phyloP scores from a whole-genome alignment of 148 eudicot genomes.

The Persicaria tinctoria region DNA sequence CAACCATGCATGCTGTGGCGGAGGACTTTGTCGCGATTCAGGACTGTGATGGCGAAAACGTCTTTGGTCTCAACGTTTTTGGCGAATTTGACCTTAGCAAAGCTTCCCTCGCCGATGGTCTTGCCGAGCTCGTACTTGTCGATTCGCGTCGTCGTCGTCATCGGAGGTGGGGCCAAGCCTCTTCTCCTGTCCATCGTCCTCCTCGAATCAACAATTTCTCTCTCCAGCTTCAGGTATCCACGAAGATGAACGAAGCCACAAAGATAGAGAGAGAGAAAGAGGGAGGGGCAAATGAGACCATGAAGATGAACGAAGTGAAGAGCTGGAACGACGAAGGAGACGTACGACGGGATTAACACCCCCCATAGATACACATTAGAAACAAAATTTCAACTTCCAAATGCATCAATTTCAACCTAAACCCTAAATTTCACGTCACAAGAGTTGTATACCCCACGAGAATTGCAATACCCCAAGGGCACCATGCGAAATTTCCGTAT shows the following conservation, averaged over 20 bases:
- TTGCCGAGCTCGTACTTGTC: slow-evolving; percentile 77
- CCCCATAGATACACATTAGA: too few species aligned
- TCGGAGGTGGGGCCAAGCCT: background rate
- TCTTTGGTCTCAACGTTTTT: slow-evolving; percentile 44
- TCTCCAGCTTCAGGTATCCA: background rate
- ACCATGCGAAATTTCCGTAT: too few species aligned
- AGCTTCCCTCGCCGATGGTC: slow-evolving; percentile 77
- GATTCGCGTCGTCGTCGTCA: slow-evolving; percentile 43
- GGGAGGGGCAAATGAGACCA: background rate
- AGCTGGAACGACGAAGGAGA: background rate
- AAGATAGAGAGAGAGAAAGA: background rate
- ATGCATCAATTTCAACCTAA: too few species aligned
- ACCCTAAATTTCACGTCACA: too few species aligned
- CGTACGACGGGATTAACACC: background rate
- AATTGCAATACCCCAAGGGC: too few species aligned
- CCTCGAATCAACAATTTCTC: background rate
- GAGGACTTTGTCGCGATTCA: slow-evolving; percentile 62
- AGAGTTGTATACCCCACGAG: too few species aligned
- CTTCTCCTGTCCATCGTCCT: slow-evolving; percentile 24
- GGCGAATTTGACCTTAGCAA: slow-evolving; percentile 78
- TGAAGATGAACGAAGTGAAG: background rate
- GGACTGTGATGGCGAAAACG: slow-evolving; percentile 61
- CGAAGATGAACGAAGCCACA: too few species aligned
- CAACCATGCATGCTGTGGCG: slow-evolving; percentile 76
- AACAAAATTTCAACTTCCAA: too few species aligned